Conservation (phyloP, 179 eudicot species). For the Silene noctiflora region DNA sequence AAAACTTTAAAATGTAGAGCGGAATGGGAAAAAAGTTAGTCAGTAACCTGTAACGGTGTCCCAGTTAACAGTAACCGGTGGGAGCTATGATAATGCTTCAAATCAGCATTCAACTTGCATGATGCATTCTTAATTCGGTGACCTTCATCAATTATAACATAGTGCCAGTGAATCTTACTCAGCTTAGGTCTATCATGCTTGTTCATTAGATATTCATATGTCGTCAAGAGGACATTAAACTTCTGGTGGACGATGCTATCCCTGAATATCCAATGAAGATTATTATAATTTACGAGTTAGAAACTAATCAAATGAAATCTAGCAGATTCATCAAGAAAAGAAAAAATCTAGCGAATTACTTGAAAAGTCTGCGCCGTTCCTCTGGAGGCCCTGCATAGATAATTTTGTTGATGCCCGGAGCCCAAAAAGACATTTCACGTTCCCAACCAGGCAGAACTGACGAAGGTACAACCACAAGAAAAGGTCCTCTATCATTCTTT, state of each 20-base stretch:
- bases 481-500: slow-evolving; percentile 97
- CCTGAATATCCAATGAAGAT: slow-evolving; percentile 41
- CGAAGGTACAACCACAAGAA: slow-evolving; percentile 95
- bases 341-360: slow-evolving; percentile 41
- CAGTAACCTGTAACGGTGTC: slow-evolving; percentile 86
- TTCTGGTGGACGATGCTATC: slow-evolving; percentile 84
- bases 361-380: slow-evolving; percentile 84
- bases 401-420: slow-evolving; percentile 83
- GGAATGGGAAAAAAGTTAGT: not conserved
- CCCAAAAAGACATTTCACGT: slow-evolving; percentile 85
- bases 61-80: slow-evolving; percentile 96
- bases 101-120: slow-evolving; percentile 95
- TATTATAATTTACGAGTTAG: slow-evolving; percentile 1
- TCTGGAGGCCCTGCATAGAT: slow-evolving; percentile 98
- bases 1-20: not conserved
- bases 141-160: slow-evolving; percentile 96
- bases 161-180: slow-evolving; percentile 93
- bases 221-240: slow-evolving; percentile 92
- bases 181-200: slow-evolving; percentile 98
- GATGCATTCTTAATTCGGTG: slow-evolving; percentile 99
- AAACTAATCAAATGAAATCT: slow-evolving; percentile 6
- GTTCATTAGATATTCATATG: slow-evolving; percentile 98
- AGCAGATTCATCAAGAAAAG: not conserved
- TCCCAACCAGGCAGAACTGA: slow-evolving; percentile 99
- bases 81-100: slow-evolving; percentile 87